Evolutionary conservation across 1,284 basidiomycete species (phyloP).

Genomic region (Leccinum pachyderme): DNA sequence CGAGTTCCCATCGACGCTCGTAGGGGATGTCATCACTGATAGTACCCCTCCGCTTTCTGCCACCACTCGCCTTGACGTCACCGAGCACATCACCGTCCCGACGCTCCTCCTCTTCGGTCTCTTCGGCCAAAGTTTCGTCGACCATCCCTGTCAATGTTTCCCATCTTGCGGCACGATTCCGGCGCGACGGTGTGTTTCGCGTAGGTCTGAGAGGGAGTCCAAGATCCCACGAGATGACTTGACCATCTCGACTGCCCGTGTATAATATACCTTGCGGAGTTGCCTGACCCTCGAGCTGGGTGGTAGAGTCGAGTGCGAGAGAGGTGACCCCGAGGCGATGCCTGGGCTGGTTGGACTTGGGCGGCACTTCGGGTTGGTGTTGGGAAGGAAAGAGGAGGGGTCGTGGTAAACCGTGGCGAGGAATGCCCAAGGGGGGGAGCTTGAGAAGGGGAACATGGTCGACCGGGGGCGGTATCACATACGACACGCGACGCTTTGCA

Average conservation of each 20-base stretch:
- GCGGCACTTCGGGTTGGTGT: conserved; percentile 17
- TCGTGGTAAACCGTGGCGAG: conserved; percentile 60
- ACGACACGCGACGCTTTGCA: conserved; percentile 68
- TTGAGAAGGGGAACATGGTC: conserved; percentile 63
- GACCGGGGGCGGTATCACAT: conserved; percentile 76
- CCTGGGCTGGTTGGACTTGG: conserved; percentile 52
- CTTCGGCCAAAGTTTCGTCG: conserved; percentile 65
- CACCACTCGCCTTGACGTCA: conserved; percentile 52
- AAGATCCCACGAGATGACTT: conserved; percentile 91
- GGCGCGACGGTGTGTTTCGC: conserved; percentile 27
- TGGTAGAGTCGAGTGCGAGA: conserved; percentile 84
- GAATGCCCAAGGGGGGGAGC: conserved; percentile 63
- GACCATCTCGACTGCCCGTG: conserved; percentile 89
- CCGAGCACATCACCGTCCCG: conserved; percentile 75
- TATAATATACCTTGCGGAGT: conserved; percentile 90
- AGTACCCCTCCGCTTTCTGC: conserved; percentile 38
- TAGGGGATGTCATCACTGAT: conserved; percentile 47
- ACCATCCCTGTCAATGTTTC: conserved; percentile 80
- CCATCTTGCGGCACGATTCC: conserved; percentile 49
- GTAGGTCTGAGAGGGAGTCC: conserved; percentile 59
- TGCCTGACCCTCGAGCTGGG: conserved; percentile 59
- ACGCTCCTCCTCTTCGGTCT: conserved; percentile 49
- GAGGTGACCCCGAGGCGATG: conserved; percentile 88
- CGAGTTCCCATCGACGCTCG: conserved; percentile 80
- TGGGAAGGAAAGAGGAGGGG: conserved; percentile 59